Base-by-base conservation (phyloP, 495 filamentous ascomycete species). In the Trichocladium uniseriatum region DNA sequence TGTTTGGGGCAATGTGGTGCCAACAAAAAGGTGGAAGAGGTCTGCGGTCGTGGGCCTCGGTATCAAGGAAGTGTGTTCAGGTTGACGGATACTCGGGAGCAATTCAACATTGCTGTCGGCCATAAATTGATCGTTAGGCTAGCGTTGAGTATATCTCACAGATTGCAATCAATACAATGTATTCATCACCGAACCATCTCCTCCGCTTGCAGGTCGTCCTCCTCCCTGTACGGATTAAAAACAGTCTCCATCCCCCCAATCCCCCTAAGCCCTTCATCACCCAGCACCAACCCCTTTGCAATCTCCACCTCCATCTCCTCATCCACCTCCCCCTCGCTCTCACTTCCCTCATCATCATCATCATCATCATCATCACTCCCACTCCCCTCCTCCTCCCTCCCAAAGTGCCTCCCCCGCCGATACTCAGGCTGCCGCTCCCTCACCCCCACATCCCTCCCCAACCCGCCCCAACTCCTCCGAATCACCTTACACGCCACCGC, bases 1-100 rank as follows among this genome's bases (percentile, higher is more conserved):
- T n/a, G n/a, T n/a, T n/a, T n/a, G n/a, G n/a, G n/a, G n/a, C n/a
- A n/a, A n/a, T n/a, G n/a, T n/a, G n/a, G n/a, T n/a, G n/a, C n/a
- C n/a, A n/a, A 34, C 18, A 16, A 49, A 49, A 49, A 49, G 38
- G 46, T 21, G 46, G 37, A 49, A 24, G 38, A 41, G 27, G 37
- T 24, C 20, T 13, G 28, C 38, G 11, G 19, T 34, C 18, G 31
- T 13, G 27, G 28, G 3, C 8, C 27, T 40, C 37, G 24, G 45
- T 15, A 9, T 39, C n/a, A n/a, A 14, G 28, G 5, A 15, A 22
- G 16, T n/a, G 6, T 40, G 9, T 5, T 29, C 5, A 14, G 38
- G 13, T n/a, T 10, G 14, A 19, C 10, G 10, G 31, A 2, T 20
- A 3, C 19, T 40, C 28, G 29, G 20, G 5, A 35, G 36, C 37